Evolutionary conservation across 148 eudicot species (phyloP).

Genomic region (Camellia japonica): DNA sequence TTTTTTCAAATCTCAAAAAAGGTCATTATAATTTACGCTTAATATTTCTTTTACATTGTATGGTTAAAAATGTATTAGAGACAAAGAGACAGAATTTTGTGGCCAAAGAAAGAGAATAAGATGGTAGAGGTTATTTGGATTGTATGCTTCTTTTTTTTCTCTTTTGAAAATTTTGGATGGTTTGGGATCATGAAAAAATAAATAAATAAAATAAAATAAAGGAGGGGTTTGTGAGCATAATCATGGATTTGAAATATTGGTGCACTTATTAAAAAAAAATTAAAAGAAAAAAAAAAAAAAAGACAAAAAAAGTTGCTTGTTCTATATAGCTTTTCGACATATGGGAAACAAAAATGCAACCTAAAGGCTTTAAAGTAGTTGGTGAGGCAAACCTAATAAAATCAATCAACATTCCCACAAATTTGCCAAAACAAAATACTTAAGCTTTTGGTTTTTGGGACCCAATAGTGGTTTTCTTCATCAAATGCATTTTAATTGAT

Average conservation of each 20-base stretch:
- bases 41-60: too few species aligned
- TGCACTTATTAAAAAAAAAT: background rate
- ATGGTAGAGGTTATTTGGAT: conserved; percentile 16
- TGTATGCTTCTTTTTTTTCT: conserved; percentile 23
- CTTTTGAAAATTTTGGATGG: conserved; percentile 17
- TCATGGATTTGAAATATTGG: conserved; percentile 12
- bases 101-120: background rate
- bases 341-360: background rate
- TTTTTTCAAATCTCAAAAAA: too few species aligned
- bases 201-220: background rate
- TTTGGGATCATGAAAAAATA: background rate
- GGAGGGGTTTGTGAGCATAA: background rate
- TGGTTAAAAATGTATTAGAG: background rate
- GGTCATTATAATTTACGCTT: too few species aligned
- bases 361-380: background rate
- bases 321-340: conserved; percentile 9
- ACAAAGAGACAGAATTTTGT: background rate
- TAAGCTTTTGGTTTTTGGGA: conserved; percentile 1
- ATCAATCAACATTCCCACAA: conserved; percentile 5
- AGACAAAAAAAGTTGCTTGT: background rate
- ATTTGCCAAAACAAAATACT: conserved; percentile 8
- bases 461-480: conserved; percentile 20
- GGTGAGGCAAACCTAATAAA: conserved; percentile 2
- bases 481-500: conserved; percentile 17
- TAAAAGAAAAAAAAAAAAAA: too few species aligned